Percentiles rank a stretch among this genome's conserved stretches.
Conservation (phyloP, 495 filamentous ascomycete species). For the Articulospora tetracladia region DNA sequence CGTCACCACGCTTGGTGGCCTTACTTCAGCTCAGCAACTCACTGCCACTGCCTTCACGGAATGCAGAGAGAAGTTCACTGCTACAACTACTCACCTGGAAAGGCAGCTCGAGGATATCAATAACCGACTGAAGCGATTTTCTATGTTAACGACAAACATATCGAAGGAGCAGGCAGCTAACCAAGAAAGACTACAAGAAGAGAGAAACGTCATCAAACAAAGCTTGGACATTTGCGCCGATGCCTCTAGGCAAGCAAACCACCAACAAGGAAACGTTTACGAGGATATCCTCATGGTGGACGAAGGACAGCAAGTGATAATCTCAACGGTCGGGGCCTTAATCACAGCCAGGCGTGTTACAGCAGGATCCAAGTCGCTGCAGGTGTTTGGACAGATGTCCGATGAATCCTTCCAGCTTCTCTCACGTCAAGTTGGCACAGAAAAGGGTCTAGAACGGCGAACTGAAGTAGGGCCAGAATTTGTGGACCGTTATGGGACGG, state of each 20-base stretch:
- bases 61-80: slow-evolving; percentile 16
- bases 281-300: slow-evolving; percentile 30
- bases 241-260: slow-evolving; percentile 23
- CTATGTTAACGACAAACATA: background rate
- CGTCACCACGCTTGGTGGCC: slow-evolving; percentile 9
- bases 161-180: slow-evolving; percentile 14
- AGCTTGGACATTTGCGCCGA: slow-evolving; percentile 27
- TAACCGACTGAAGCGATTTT: slow-evolving; percentile 9
- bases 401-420: slow-evolving; percentile 23
- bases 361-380: slow-evolving; percentile 26
- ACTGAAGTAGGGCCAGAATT: slow-evolving; percentile 20
- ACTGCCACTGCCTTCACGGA: slow-evolving; percentile 16
- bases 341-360: slow-evolving; percentile 30
- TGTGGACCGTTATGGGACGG: slow-evolving; percentile 23
- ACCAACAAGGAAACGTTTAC: slow-evolving; percentile 27
- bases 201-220: slow-evolving; percentile 24
- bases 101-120: slow-evolving; percentile 24
- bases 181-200: slow-evolving; percentile 19
- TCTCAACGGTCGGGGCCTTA: slow-evolving; percentile 34
- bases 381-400: slow-evolving; percentile 28
- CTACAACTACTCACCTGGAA: slow-evolving; percentile 16
- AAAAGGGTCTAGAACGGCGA: slow-evolving; percentile 11
- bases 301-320: slow-evolving; percentile 30
- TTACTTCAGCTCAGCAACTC: slow-evolving; percentile 12
- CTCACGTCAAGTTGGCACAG: slow-evolving; percentile 2